Evolutionary conservation across 2,329 filamentous ascomycete species (phyloP), one percentile per base, ranked within the genome.

Genomic region (Verticillium isaacii): DNA sequence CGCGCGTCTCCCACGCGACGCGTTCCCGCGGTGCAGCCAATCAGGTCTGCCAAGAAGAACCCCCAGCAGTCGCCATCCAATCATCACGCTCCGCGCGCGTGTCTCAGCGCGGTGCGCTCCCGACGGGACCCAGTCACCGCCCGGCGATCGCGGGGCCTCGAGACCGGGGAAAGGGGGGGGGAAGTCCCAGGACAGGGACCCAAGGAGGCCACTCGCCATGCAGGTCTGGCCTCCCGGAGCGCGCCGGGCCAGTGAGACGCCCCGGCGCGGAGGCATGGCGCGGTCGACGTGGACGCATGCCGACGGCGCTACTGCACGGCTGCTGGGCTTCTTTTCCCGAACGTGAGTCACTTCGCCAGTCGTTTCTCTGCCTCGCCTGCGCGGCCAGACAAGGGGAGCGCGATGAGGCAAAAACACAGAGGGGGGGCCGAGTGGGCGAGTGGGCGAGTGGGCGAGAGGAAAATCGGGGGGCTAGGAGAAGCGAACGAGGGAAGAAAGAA

Each of bases 181-280:
- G 34, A 14, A 36, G 34, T 14, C 14, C 34, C 34, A 36, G 34
- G 34, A 5, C 29, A 29, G 45, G 39, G 17, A 23, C 23, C 45
- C 45, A 50, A 9, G 45, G 45, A n/a, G 4, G 29, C 29, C 29
- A 29, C 29, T 29, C 23, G 34, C n/a, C 36, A 45, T 58, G 57
- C 57, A 58, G 36, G 57, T 58, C 57, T 37, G 25, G 57, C 45
- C 14, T n/a, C 37, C 36, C 57, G 57, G 57, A 29, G 57, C 45
- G 25, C 34, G 57, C 36, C 57, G 57, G 57, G 23, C 57, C 57
- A 58, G 36, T 58, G 19, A 58, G 57, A 15, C 15, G n/a, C 6
- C 25, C 36, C 56, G 56, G 34, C 56, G 56, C 56, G 56, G 36
- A 6, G 32, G 19, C 19, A 15, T 17, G 19, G 6, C 56, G 56